Evolutionary conservation across 345 rosid species (phyloP).

Genomic region (Noccaea caerulescens): DNA sequence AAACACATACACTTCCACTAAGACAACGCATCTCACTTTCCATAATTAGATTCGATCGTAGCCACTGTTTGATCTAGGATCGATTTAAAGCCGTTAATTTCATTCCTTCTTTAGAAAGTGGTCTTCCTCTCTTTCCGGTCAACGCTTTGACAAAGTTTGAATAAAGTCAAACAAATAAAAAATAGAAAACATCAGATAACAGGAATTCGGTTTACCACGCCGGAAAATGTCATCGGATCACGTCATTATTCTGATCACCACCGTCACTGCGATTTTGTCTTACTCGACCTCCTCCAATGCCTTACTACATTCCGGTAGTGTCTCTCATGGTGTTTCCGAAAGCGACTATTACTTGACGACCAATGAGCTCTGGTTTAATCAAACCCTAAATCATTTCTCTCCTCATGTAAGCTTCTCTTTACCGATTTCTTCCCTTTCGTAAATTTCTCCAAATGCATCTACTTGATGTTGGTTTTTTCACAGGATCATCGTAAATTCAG

Average conservation of each 20-base stretch:
- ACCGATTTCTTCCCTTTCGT: background rate
- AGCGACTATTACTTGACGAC: slow-evolving; percentile 61
- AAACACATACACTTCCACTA: slow-evolving; percentile 7
- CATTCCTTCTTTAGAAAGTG: slow-evolving; percentile 16
- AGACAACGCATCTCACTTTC: slow-evolving; percentile 19
- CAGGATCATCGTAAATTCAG: slow-evolving; percentile 72
- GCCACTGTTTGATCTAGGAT: background rate
- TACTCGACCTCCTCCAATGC: slow-evolving; percentile 45
- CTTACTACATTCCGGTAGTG: slow-evolving; percentile 40
- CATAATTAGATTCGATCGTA: slow-evolving; percentile 2
- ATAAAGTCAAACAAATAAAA: background rate
- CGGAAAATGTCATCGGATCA: slow-evolving; percentile 18
- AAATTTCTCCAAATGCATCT: background rate
- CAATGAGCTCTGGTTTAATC: slow-evolving; percentile 73
- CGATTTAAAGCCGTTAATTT: slow-evolving; percentile 1
- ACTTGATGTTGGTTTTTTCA: background rate
- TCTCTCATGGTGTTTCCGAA: slow-evolving; percentile 44
- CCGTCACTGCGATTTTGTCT: slow-evolving; percentile 1
- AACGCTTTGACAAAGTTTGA: background rate
- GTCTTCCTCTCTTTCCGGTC: slow-evolving; percentile 30
- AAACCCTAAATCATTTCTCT: slow-evolving; percentile 84
- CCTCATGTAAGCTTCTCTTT: slow-evolving; percentile 54
- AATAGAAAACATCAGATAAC: background rate
- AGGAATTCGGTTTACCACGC: slow-evolving; percentile 12
- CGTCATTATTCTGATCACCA: slow-evolving; percentile 9